These are phyloP conservation scores for Phytophthora multivora DNA, from an alignment of 352 stramenopile genomes.

Conservation along the genomic window DNA sequence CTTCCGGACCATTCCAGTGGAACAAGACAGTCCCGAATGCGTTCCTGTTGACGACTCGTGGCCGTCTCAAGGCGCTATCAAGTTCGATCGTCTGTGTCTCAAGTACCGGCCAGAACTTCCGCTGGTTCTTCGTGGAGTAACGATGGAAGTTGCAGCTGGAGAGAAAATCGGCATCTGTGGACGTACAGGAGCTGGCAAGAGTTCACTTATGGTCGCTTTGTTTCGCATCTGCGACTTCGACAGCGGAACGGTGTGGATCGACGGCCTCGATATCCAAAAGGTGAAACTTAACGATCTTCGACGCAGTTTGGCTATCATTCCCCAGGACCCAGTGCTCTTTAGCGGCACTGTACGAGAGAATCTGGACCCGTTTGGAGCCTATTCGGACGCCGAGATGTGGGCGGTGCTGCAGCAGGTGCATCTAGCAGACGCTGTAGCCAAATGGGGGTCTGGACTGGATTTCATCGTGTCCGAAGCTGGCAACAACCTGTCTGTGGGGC, in stretches of 20 bases:
- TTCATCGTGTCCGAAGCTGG: conserved; percentile 88
- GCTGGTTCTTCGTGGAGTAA: conserved; percentile 45
- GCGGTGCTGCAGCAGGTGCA: conserved; percentile 59
- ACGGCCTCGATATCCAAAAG: conserved; percentile 74
- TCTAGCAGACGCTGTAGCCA: conserved; percentile 69
- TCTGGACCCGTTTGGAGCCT: conserved; percentile 88
- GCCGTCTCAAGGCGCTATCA: conserved; percentile 37
- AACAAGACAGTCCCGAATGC: conserved; percentile 21
- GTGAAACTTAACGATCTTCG: conserved; percentile 45
- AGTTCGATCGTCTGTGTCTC: conserved; percentile 36
- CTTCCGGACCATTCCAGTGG: conserved; percentile 31
- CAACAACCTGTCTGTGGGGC: conserved; percentile 94
- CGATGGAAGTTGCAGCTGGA: conserved; percentile 30
- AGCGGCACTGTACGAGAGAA: conserved; percentile 91
- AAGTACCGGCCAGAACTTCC: conserved; percentile 45
- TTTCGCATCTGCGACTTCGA: conserved; percentile 56
- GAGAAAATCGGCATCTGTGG: conserved; percentile 61
- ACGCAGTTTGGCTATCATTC: conserved; percentile 49
- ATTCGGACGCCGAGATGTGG: conserved; percentile 69
- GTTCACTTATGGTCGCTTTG: conserved; percentile 48
- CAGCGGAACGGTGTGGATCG: conserved; percentile 80
- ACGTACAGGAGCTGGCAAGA: conserved; percentile 51
- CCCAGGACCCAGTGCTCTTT: conserved; percentile 91
- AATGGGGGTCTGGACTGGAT: conserved; percentile 62
- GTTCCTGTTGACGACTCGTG: conserved; percentile 16